A percentile compares a stretch with the other conserved stretches of the same genome.
Conservation (phyloP, 2,329 filamentous ascomycete species). For the Venturiaceae sp. region DNA sequence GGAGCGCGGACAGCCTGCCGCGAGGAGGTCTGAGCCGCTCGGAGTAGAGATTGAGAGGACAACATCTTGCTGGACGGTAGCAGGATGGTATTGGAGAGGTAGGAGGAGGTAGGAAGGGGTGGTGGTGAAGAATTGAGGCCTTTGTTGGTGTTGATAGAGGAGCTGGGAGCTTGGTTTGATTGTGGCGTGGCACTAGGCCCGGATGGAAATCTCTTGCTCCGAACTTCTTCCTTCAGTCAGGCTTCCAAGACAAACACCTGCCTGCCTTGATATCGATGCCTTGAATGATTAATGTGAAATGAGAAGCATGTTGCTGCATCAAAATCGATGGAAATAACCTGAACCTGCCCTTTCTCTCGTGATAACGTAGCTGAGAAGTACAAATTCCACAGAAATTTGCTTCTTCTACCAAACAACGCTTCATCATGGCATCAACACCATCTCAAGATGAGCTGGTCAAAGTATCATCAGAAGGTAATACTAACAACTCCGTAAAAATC, state of each 20-base stretch:
- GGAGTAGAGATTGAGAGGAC: not conserved
- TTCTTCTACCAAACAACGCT: not conserved
- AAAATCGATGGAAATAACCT: not conserved
- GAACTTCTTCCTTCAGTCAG: too few species aligned
- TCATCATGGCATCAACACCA: not conserved
- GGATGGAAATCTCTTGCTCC: too few species aligned
- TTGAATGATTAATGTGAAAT: not conserved
- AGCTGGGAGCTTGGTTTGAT: not conserved
- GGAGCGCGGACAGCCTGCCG: not conserved
- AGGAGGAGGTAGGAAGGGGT: not conserved
- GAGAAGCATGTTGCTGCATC: not conserved
- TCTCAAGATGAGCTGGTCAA: not conserved
- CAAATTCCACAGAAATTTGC: not conserved
- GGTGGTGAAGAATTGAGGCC: not conserved
- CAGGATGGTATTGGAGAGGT: not conserved
- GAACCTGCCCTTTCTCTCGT: not conserved
- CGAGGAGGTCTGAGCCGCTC: not conserved
- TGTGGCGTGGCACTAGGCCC: too few species aligned
- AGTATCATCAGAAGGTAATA: slow-evolving; percentile 1
- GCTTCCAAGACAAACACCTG: not conserved
- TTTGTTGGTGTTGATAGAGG: not conserved
- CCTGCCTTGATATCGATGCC: too few species aligned
- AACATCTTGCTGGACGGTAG: not conserved
- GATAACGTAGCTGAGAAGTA: not conserved
- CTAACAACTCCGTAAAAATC: not conserved